These are phyloP conservation scores for Diophrys sp. DNA, from an alignment of 73 alveolate species.

Conservation along the genomic window DNA sequence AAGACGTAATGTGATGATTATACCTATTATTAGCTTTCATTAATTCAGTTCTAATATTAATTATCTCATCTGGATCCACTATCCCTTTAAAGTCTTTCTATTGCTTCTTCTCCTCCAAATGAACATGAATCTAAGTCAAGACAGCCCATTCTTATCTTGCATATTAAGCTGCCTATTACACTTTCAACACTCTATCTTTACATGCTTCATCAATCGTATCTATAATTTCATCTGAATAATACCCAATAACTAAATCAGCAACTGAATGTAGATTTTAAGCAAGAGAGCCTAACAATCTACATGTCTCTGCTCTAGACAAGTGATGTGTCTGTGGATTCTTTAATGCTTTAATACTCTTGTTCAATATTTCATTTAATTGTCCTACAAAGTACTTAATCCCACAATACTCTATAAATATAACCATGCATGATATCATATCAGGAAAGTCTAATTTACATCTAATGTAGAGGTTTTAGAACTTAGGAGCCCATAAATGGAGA, in stretches of 20 bases:
- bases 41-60: constrained; percentile 46
- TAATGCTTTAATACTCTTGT: constrained; percentile 23
- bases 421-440: neutral
- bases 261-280: constrained; percentile 46
- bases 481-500: neutral
- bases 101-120: constrained; percentile 38
- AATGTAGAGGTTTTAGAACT: neutral
- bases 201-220: constrained; percentile 22
- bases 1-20: neutral
- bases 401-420: neutral
- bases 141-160: constrained; percentile 52
- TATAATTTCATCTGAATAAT: constrained; percentile 23
- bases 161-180: constrained; percentile 44
- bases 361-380: constrained; percentile 18
- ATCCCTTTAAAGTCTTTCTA: constrained; percentile 16
- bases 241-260: constrained; percentile 54
- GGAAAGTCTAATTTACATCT: neutral
- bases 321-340: constrained; percentile 26
- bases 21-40: too few relatives aligned
- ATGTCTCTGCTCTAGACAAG: constrained; percentile 34
- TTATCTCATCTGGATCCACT: constrained; percentile 37
- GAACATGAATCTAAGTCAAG: constrained; percentile 28
- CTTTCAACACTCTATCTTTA: constrained; percentile 52
- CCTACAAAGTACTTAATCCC: constrained; percentile 21
- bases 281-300: constrained; percentile 29